Percentiles rank a stretch among this genome's conserved stretches.
These are phyloP conservation scores for Brasilioporus rufonigricans DNA, from an alignment of 768 basidiomycete genomes.

Conservation along the genomic window DNA sequence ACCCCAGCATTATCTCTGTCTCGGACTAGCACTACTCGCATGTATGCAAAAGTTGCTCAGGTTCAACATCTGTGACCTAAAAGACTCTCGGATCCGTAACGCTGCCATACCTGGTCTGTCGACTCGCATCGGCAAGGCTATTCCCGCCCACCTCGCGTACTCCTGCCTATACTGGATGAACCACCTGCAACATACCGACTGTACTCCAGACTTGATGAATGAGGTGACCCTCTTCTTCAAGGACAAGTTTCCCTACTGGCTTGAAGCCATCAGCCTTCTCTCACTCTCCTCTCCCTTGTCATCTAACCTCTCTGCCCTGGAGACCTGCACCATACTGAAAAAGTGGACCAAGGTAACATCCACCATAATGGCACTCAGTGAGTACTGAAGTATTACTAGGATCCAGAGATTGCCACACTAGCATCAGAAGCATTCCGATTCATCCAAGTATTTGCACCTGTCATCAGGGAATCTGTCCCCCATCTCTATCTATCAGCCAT, in stretches of 20 bases:
- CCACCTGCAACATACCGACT: not conserved
- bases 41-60: not conserved
- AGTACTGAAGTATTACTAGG: not conserved
- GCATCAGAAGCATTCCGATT: not conserved
- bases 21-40: not conserved
- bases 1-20: not conserved
- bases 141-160: not conserved
- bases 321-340: not conserved
- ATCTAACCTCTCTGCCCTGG: not conserved
- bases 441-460: not conserved
- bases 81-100: not conserved
- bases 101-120: not conserved
- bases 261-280: conserved; percentile 29
- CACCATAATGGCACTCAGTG: not conserved
- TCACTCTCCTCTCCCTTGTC: not conserved
- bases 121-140: not conserved
- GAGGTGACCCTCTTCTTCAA: conserved; percentile 2
- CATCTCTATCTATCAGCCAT: not conserved
- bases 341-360: conserved; percentile 5
- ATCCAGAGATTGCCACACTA: not conserved
- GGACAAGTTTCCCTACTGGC: conserved; percentile 2
- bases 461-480: not conserved
- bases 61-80: not conserved
- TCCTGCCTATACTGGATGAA: not conserved
- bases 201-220: not conserved